These are phyloP conservation scores for Clarireedia monteithiana DNA, from an alignment of 2,329 filamentous ascomycete genomes.

Conservation along the genomic window DNA sequence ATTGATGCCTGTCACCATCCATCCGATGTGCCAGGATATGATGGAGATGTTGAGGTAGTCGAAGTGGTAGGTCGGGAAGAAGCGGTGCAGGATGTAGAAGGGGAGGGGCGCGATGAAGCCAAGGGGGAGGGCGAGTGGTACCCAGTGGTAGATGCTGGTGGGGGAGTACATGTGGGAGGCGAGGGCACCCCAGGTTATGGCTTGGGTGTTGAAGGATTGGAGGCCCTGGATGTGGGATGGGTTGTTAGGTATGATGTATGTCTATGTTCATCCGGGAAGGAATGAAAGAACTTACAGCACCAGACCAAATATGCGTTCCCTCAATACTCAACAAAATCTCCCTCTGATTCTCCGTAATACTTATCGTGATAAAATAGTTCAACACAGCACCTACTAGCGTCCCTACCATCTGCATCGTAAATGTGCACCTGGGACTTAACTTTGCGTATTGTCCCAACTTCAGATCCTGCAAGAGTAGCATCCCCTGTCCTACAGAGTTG, in stretches of 20 bases:
- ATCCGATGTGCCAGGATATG: slow-evolving; percentile 54
- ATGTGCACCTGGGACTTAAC: slow-evolving; percentile 30
- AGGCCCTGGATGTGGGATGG: slow-evolving; percentile 11
- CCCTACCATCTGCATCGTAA: slow-evolving; percentile 34
- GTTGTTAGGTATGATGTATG: background rate
- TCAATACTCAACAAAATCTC: slow-evolving; percentile 53
- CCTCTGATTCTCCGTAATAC: slow-evolving; percentile 59
- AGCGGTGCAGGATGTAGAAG: slow-evolving; percentile 46
- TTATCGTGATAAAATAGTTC: slow-evolving; percentile 53
- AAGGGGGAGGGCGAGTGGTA: slow-evolving; percentile 68
- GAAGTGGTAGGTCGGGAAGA: slow-evolving; percentile 51
- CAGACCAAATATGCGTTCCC: slow-evolving; percentile 54
- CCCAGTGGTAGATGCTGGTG: slow-evolving; percentile 50
- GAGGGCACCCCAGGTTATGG: slow-evolving; percentile 61
- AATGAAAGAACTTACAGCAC: slow-evolving; percentile 25
- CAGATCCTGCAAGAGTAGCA: slow-evolving; percentile 38
- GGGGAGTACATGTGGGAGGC: slow-evolving; percentile 61
- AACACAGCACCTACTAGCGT: slow-evolving; percentile 35
- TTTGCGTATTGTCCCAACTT: slow-evolving; percentile 44
- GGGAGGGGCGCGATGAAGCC: slow-evolving; percentile 54
- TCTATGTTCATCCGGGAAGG: background rate
- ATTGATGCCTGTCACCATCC: slow-evolving; percentile 60
- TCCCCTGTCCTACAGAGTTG: slow-evolving; percentile 37
- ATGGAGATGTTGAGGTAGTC: slow-evolving; percentile 61
- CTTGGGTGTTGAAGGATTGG: slow-evolving; percentile 56